Percentiles rank a stretch among this genome's conserved stretches.
Conservation (phyloP, 768 basidiomycete genomes). For the Termitomyces sp. region DNA sequence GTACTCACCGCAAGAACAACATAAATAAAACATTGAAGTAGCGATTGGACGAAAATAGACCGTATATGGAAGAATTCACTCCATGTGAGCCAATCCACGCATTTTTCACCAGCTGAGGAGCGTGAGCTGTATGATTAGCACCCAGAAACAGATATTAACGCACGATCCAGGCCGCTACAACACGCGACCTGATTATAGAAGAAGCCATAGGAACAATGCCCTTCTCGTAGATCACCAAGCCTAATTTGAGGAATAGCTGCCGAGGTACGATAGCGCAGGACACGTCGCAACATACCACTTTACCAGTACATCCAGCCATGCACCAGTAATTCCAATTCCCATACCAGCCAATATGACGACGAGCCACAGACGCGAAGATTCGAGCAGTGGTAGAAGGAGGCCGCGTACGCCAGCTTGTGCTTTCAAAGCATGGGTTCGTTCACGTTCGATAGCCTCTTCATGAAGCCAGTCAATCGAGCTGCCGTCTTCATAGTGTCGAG, state of each 20-base stretch:
- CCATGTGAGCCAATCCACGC: constrained; percentile 66
- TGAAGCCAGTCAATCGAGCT: constrained; percentile 66
- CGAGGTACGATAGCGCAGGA: neutral
- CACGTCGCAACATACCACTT: constrained; percentile 47
- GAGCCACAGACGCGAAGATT: constrained; percentile 60
- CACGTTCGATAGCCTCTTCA: constrained; percentile 59
- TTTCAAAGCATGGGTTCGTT: constrained; percentile 43
- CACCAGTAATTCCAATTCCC: constrained; percentile 64
- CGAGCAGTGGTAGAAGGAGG: constrained; percentile 46
- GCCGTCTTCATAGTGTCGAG: constrained; percentile 49
- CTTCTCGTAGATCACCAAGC: constrained; percentile 67
- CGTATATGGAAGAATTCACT: constrained; percentile 50
- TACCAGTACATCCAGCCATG: constrained; percentile 69
- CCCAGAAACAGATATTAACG: constrained; percentile 18
- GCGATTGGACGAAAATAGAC: constrained; percentile 53
- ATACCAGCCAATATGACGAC: constrained; percentile 63
- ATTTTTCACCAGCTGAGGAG: constrained; percentile 56
- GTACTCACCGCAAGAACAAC: constrained; percentile 55
- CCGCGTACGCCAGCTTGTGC: constrained; percentile 54
- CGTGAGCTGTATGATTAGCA: constrained; percentile 1
- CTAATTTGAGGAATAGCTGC: constrained; percentile 25
- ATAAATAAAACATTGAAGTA: constrained; percentile 64
- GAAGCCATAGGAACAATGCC: constrained; percentile 62
- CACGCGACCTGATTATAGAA: constrained; percentile 71
- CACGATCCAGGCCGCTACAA: constrained; percentile 62